phyloP scores from a whole-genome alignment of 2,329 filamentous ascomycete genomes.

The Xylariales sp. region DNA sequence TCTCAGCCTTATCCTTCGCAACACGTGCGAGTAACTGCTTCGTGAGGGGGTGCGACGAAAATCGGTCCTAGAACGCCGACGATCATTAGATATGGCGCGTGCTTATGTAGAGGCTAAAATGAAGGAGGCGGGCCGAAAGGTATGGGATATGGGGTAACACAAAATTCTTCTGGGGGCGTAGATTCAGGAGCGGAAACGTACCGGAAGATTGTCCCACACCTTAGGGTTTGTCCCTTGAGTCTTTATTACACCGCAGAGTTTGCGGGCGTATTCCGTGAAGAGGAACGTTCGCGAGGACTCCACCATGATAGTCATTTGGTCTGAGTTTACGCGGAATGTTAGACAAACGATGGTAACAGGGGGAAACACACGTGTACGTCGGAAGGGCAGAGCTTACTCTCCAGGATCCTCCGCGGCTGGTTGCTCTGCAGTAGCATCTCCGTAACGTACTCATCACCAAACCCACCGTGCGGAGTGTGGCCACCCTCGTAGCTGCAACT shows the following conservation, averaged over 20 bases:
- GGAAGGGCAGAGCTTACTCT: no score
- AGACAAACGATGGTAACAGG: no score
- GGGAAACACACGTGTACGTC: no score
- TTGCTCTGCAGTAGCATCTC: conserved; percentile 40
- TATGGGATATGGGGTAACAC: no score
- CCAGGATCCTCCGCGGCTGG: conserved; percentile 40
- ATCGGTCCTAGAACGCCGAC: background rate
- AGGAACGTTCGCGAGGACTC: conserved; percentile 49
- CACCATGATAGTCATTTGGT: conserved; percentile 47
- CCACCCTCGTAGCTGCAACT: conserved; percentile 35
- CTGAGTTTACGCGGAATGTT: no score
- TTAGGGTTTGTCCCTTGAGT: conserved; percentile 39
- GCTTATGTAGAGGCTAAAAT: no score
- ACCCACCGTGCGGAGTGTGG: conserved; percentile 44
- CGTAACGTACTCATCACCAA: conserved; percentile 41
- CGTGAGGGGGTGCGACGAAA: conserved; percentile 1
- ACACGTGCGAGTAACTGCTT: background rate
- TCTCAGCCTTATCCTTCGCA: background rate
- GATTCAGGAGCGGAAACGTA: no score
- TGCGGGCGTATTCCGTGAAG: conserved; percentile 51
- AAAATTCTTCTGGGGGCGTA: no score
- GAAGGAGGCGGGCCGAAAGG: no score
- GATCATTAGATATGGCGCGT: no score
- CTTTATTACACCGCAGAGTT: conserved; percentile 28
- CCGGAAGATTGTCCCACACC: conserved; percentile 53